Base-by-base conservation (phyloP, 352 stramenopile genomes). In the Albugo candida region DNA sequence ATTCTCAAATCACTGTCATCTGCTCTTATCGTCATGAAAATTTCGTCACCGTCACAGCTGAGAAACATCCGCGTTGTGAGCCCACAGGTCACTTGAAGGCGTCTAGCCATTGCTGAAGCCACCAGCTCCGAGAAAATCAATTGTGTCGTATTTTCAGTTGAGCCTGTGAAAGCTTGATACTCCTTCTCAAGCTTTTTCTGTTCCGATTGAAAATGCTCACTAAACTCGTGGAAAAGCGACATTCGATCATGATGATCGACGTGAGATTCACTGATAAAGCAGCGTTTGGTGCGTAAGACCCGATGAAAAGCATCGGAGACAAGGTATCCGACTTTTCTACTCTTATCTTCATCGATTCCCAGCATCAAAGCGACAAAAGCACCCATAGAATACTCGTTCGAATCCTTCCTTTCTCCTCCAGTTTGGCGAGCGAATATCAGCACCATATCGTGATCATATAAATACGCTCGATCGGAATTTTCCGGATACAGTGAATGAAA, bases 51-150 rank as follows among this genome's bases (percentile, higher is more conserved):
- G 46, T 82, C 71, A 37, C 61, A 73, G 41, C 69, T 85, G n/a
- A 67, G 52, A 41, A 89, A 89, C 70, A 89, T 78, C 44, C 70
- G 67, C 50, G 74, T 84, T 14, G 67, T 86, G 31, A 86, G 62
- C 1, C 76, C 73, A 50, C 76, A 86, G 31, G 72, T 73, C 11
- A 89, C 60, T 56, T 84, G 70, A 17, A 89, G 60, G 14, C 76
- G 70, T 18, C 74, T 64, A 2, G 73, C 52, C 31, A 86, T 61
- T 18, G 76, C 52, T 3, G 60, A 80, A 0, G 71, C 76, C 10
- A 89, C 58, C 0, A 84, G 56, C 42, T 84, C 67, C 44, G 73
- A 89, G 53, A 81, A 89, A 24, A 54, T 54, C 5, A 47, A 48
- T 54, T 89, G 73, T 0, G 63, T 78, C 18, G 66, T 82, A 0